A percentile compares a stretch with the other conserved stretches of the same genome.
Conservation (phyloP, 257 asterid species). For the Phtheirospermum japonicum region DNA sequence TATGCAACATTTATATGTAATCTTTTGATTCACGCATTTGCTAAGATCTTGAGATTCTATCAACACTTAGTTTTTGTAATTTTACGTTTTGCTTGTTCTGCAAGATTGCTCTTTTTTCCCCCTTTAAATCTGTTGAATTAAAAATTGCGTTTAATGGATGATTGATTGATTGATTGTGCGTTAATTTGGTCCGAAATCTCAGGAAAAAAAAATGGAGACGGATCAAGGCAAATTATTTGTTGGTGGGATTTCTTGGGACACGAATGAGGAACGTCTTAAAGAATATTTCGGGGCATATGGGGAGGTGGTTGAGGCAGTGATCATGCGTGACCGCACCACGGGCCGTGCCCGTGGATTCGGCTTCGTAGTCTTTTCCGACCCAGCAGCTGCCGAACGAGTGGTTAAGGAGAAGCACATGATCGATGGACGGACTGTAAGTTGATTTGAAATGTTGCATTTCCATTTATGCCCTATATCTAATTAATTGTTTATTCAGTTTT, state of each 20-base stretch:
- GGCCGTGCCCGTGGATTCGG: conserved; percentile 97
- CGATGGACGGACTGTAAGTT: conserved; percentile 83
- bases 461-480: too few species aligned
- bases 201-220: conserved; percentile 43
- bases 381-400: conserved; percentile 80
- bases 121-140: neutral
- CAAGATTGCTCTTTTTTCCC: neutral
- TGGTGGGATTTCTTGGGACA: conserved; percentile 98
- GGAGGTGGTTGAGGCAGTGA: conserved; percentile 84
- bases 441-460: conserved; percentile 16
- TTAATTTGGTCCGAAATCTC: conserved; percentile 27
- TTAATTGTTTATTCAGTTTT: too few species aligned
- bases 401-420: conserved; percentile 83
- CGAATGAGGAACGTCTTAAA: conserved; percentile 78
- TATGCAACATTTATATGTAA: conserved; percentile 22
- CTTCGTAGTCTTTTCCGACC: conserved; percentile 72
- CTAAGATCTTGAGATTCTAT: conserved; percentile 25
- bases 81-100: conserved; percentile 17
- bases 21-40: conserved; percentile 32
- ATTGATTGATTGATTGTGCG: neutral
- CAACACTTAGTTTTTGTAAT: conserved; percentile 13
- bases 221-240: conserved; percentile 74
- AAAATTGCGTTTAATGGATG: neutral
- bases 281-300: conserved; percentile 75
- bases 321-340: conserved; percentile 87